Evolutionary conservation across 1,284 basidiomycete genomes (phyloP), one percentile per base, ranked within the genome.

Genomic region (Naganishia albida): DNA sequence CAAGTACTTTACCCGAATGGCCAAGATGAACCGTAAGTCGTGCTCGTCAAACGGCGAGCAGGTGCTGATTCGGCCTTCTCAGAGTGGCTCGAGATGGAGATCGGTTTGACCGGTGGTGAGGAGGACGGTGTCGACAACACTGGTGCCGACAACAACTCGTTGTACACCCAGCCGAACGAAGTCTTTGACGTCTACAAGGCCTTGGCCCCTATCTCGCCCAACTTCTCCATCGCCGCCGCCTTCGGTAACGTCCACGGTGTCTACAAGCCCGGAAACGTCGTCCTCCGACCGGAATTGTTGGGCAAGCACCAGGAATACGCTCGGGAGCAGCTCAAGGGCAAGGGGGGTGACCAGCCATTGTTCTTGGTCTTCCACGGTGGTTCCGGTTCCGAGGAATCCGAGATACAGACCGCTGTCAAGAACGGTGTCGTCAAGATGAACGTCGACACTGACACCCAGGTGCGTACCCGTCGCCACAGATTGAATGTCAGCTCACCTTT

Each of bases 311-410:
- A 99, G 82, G 80, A 81, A 54, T 87, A 87, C 81, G 86, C 90
- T 55, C 84, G 84, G 73, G 74, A 85, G 77, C 86, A 96, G 84
- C 78, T 91, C 73, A 85, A 86, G 69, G 83, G 83, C 52, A 82
- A 85, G 72, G 72, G 71, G 46, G 80, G 83, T 72, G 83, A 86
- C 72, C 86, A 91, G 81, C 93, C 94, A 74, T 82, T 96, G 88
- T 98, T 89, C 87, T 90, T 99, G 69, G 96, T 99, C 81, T 99
- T 99, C 93, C 96, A 99, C 84, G 96, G 96, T 81, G 96, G 96
- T 72, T 98, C 95, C 65, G 96, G 96, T 66, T 98, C 95, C 43
- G 88, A 89, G 74, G 94, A 95, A 83, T 88, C 96, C 66, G 96
- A 99, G 83, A 99, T 99, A 82, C 83, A 83, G 74, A 93, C 89